Percentiles rank a stretch among this genome's conserved stretches.
phyloP scores from a whole-genome alignment of 192 early-diverging fungal genomes.

The Entomortierella beljakovae region DNA sequence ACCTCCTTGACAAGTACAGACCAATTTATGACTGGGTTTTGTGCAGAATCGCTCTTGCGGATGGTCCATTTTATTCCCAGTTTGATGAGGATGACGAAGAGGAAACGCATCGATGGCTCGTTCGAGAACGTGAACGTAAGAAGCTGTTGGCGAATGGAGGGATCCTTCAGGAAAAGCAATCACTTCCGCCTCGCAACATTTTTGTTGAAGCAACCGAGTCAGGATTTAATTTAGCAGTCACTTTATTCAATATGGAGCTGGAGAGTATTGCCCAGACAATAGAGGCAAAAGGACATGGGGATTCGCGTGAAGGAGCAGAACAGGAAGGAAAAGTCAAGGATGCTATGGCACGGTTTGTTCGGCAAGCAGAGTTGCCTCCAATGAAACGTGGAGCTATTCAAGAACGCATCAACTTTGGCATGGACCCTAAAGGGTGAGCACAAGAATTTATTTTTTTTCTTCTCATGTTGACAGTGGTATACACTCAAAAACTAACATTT shows the following conservation, averaged over 20 bases:
- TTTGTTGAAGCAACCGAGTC: slow-evolving; percentile 27
- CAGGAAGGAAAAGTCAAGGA: slow-evolving; percentile 32
- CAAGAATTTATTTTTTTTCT: too few relatives aligned
- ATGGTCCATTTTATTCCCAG: slow-evolving; percentile 26
- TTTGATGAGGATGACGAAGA: slow-evolving; percentile 33
- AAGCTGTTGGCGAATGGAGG: slow-evolving; percentile 14
- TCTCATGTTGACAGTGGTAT: too few relatives aligned
- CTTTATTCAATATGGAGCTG: slow-evolving; percentile 22
- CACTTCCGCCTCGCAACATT: neutral
- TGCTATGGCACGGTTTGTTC: slow-evolving; percentile 31
- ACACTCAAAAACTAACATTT: too few relatives aligned
- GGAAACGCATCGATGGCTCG: slow-evolving; percentile 2
- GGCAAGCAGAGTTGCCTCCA: slow-evolving; percentile 16
- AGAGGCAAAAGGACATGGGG: slow-evolving; percentile 25
- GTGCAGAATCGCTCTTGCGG: slow-evolving; percentile 12
- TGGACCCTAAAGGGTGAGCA: slow-evolving; percentile 27
- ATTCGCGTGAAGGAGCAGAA: slow-evolving; percentile 27
- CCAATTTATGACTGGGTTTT: slow-evolving; percentile 18
- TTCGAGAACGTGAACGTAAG: slow-evolving; percentile 1
- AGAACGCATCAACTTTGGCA: slow-evolving; percentile 28
- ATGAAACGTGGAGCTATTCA: slow-evolving; percentile 27
- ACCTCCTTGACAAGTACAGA: slow-evolving; percentile 17
- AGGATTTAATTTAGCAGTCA: slow-evolving; percentile 26
- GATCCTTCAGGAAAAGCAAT: neutral
- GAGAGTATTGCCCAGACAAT: slow-evolving; percentile 31